Conservation (phyloP, 164 flowering plant species). For the Aristolochia contorta region DNA sequence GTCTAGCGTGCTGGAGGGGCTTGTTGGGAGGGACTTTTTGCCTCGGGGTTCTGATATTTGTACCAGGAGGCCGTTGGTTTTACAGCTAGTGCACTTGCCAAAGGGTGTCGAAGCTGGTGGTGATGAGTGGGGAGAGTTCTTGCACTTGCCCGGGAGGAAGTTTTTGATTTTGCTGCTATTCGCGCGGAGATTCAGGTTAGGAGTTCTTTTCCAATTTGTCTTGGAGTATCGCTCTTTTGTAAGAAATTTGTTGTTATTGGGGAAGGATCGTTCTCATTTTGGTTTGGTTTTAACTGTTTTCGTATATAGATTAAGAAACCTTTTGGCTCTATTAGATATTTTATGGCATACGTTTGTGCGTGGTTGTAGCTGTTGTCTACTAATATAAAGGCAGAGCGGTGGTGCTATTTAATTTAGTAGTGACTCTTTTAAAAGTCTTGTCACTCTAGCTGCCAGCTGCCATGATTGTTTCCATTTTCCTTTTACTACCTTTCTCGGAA, state of each 20-base stretch:
- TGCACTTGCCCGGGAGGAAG: constrained; percentile 60
- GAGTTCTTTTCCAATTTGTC: neutral
- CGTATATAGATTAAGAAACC: neutral
- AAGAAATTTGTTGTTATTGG: neutral
- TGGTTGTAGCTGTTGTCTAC: too few species aligned
- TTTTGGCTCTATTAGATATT: neutral
- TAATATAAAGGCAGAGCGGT: too few species aligned
- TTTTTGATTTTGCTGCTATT: constrained; percentile 65
- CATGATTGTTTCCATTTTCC: too few species aligned
- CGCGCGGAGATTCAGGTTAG: constrained; percentile 79
- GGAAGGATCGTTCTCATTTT: neutral
- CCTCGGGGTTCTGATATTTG: constrained; percentile 87
- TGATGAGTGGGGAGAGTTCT: constrained; percentile 90
- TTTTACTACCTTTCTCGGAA: too few species aligned
- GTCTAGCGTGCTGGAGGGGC: constrained; percentile 83
- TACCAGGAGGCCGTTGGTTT: constrained; percentile 81
- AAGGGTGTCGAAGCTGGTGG: constrained; percentile 36
- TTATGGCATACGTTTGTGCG: too few species aligned
- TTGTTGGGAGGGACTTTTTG: constrained; percentile 93
- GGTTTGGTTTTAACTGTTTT: neutral
- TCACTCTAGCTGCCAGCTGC: too few species aligned
- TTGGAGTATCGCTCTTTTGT: neutral
- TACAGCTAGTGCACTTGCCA: constrained; percentile 69
- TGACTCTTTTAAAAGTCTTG: too few species aligned
- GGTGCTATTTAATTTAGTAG: too few species aligned